These are phyloP conservation scores for Pseudogymnoascus sp. DNA, from an alignment of 2,329 filamentous ascomycete species.

Conservation along the genomic window DNA sequence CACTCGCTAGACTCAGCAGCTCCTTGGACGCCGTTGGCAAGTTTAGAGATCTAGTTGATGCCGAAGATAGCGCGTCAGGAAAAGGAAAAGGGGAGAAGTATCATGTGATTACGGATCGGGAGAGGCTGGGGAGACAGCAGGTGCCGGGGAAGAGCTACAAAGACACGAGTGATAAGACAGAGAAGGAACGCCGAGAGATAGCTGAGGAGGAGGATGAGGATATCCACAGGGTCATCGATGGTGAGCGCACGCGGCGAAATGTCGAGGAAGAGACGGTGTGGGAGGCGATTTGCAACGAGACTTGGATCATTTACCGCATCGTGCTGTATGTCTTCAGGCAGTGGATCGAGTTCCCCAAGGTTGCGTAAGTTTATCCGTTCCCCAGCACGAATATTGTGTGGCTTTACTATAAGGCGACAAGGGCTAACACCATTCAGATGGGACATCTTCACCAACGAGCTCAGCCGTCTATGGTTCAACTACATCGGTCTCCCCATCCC, in stretches of 20 bases:
- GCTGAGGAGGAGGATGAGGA: slow-evolving; percentile 32
- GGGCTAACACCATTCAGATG: slow-evolving; percentile 17
- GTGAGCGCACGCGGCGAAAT: slow-evolving; percentile 22
- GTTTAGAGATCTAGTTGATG: slow-evolving; percentile 53
- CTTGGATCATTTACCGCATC: slow-evolving; percentile 48
- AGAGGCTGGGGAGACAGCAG: slow-evolving; percentile 36
- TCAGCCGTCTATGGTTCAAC: slow-evolving; percentile 47
- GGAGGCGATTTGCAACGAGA: slow-evolving; percentile 56
- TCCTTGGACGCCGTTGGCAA: slow-evolving; percentile 66
- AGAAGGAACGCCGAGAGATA: slow-evolving; percentile 16
- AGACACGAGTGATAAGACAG: slow-evolving; percentile 13
- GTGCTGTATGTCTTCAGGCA: slow-evolving; percentile 57
- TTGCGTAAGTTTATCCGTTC: slow-evolving; percentile 51
- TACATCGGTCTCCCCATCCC: slow-evolving; percentile 55
- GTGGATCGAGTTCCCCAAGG: slow-evolving; percentile 62
- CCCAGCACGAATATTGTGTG: slow-evolving; percentile 14
- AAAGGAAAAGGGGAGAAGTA: slow-evolving; percentile 17
- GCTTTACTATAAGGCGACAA: not conserved
- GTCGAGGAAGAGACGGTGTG: slow-evolving; percentile 34
- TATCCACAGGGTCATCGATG: slow-evolving; percentile 31
- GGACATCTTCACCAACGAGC: slow-evolving; percentile 44
- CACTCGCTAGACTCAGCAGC: slow-evolving; percentile 76
- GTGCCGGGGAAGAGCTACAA: slow-evolving; percentile 19
- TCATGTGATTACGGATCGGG: slow-evolving; percentile 20
- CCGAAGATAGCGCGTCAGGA: slow-evolving; percentile 23